These are phyloP conservation scores for Atkinsonella hypoxylon DNA, from an alignment of 2,329 filamentous ascomycete genomes.

Conservation along the genomic window DNA sequence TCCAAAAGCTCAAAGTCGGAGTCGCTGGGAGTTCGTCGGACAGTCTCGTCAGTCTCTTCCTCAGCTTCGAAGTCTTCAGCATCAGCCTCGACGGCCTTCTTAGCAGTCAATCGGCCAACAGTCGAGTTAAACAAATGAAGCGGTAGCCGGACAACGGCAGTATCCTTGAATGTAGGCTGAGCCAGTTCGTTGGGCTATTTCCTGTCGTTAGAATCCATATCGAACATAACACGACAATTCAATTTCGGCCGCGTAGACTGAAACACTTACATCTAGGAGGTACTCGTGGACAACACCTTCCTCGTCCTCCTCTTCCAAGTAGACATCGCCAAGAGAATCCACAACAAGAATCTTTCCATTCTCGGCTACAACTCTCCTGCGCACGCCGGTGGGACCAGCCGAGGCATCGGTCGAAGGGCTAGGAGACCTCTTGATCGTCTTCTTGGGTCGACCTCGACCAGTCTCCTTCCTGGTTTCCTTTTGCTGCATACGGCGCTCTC, in stretches of 20 bases:
- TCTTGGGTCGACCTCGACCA: constrained; percentile 40
- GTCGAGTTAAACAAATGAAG: constrained; percentile 54
- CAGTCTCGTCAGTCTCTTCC: constrained; percentile 37
- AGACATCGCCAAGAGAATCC: constrained; percentile 84
- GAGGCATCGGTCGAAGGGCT: constrained; percentile 31
- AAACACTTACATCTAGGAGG: constrained; percentile 65
- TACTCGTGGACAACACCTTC: constrained; percentile 76
- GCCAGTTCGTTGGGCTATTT: constrained; percentile 64
- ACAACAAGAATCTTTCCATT: constrained; percentile 94
- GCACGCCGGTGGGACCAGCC: constrained; percentile 50
- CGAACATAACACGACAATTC: background rate
- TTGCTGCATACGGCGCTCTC: constrained; percentile 80
- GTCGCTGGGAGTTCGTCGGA: constrained; percentile 42
- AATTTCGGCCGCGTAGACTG: background rate
- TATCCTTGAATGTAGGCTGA: constrained; percentile 67
- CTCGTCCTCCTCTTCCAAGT: constrained; percentile 82
- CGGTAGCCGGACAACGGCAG: constrained; percentile 69
- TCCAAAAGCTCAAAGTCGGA: constrained; percentile 54
- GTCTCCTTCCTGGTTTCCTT: constrained; percentile 65
- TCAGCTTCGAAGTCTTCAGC: constrained; percentile 28
- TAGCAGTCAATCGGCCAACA: constrained; percentile 36
- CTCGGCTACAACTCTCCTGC: constrained; percentile 81
- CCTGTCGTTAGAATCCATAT: constrained; percentile 10
- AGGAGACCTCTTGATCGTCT: constrained; percentile 24
- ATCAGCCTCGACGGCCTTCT: constrained; percentile 23